A percentile compares a stretch with the other conserved stretches of the same genome.
Evolutionary conservation across 2,329 filamentous ascomycete species (phyloP).

Genomic region (Ciborinia camelliae): DNA sequence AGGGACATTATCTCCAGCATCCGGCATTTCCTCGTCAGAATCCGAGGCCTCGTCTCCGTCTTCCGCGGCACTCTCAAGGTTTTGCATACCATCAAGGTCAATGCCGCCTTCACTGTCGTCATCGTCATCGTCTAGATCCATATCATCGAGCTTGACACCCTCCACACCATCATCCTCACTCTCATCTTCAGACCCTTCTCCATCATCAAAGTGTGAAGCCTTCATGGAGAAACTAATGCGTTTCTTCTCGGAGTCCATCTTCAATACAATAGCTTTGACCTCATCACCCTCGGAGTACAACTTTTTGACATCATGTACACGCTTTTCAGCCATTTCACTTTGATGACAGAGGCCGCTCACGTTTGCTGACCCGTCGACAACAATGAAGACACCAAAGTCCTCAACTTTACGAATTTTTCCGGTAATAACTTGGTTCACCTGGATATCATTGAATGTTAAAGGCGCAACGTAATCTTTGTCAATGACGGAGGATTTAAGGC

Average conservation of each 20-base stretch:
- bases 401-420: conserved; percentile 92
- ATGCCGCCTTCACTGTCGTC: conserved; percentile 41
- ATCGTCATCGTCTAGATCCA: conserved; percentile 47
- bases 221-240: conserved; percentile 89
- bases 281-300: conserved; percentile 85
- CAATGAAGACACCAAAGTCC: conserved; percentile 91
- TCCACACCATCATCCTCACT: conserved; percentile 46
- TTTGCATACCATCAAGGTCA: conserved; percentile 40
- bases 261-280: conserved; percentile 89
- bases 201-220: conserved; percentile 78
- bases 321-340: conserved; percentile 83
- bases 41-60: conserved; percentile 26
- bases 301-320: conserved; percentile 79
- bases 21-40: conserved; percentile 38
- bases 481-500: conserved; percentile 78
- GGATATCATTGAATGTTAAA: conserved; percentile 71
- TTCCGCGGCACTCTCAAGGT: conserved; percentile 41
- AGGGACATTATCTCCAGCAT: conserved; percentile 36
- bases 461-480: conserved; percentile 74
- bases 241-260: conserved; percentile 69
- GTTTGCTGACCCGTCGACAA: conserved; percentile 81
- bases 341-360: conserved; percentile 92
- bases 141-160: conserved; percentile 43
- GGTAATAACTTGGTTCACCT: conserved; percentile 76
- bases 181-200: conserved; percentile 48